A percentile compares a stretch with the other conserved stretches of the same genome.
phyloP scores from a whole-genome alignment of 306 rosid genomes.

The Vicia sativa region DNA sequence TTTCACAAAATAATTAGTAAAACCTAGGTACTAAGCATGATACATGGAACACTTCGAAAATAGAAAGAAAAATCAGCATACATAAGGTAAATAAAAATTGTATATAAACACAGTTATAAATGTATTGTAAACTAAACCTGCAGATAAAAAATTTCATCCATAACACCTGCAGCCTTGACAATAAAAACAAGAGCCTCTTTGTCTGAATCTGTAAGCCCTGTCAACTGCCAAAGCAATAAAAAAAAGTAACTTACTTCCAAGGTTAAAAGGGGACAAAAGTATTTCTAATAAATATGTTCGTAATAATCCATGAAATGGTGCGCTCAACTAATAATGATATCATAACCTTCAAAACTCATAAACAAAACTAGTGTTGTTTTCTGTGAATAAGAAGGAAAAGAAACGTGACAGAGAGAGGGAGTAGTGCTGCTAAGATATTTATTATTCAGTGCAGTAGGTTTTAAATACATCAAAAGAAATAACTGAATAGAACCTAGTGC shows the following conservation, averaged over 20 bases:
- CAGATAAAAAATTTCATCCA: constrained; percentile 76
- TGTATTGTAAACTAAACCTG: constrained; percentile 61
- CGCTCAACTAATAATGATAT: constrained; percentile 21
- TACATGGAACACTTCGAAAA: constrained; percentile 9
- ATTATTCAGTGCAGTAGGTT: too few relatives aligned
- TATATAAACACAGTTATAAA: background rate
- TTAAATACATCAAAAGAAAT: too few relatives aligned
- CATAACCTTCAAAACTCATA: constrained; percentile 27
- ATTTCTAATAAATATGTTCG: constrained; percentile 10
- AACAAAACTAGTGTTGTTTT: constrained; percentile 1
- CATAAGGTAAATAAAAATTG: constrained; percentile 21
- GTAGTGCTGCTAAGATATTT: too few relatives aligned
- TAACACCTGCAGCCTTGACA: constrained; percentile 75
- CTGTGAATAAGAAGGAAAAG: too few relatives aligned
- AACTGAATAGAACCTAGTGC: too few relatives aligned
- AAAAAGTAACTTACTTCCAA: constrained; percentile 14
- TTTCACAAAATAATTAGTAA: constrained; percentile 13
- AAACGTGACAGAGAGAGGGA: too few relatives aligned
- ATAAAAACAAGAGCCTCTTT: constrained; percentile 66
- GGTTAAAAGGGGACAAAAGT: background rate
- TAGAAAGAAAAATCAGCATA: constrained; percentile 17
- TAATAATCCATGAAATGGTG: constrained; percentile 20
- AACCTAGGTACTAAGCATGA: constrained; percentile 29
- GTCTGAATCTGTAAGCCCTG: constrained; percentile 70
- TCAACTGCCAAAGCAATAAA: constrained; percentile 54